A percentile compares a stretch with the other conserved stretches of the same genome.
phyloP scores from a whole-genome alignment of 202 grass and related monocot species.

The Schoenoplectus tabernaemontani region DNA sequence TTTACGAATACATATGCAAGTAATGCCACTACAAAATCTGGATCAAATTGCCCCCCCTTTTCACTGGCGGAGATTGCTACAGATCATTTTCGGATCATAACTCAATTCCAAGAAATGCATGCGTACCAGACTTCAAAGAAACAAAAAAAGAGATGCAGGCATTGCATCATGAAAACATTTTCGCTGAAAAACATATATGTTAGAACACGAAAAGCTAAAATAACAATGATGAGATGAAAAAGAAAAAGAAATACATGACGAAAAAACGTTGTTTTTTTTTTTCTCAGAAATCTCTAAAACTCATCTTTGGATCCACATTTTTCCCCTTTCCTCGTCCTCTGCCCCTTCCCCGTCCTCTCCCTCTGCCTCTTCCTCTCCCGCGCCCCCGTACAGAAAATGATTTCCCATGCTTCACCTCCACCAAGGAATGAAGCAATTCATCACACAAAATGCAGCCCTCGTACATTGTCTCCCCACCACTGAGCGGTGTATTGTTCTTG shows the following conservation, averaged over 20 bases:
- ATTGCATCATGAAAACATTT: neutral
- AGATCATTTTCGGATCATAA: neutral
- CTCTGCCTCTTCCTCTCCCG: slow-evolving; percentile 46
- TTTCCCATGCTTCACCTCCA: slow-evolving; percentile 90
- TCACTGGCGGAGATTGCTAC: neutral
- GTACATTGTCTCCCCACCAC: slow-evolving; percentile 48
- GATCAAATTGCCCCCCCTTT: neutral
- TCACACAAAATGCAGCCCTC: slow-evolving; percentile 93
- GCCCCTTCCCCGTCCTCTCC: slow-evolving; percentile 56
- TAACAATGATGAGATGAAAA: neutral
- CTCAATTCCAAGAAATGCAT: neutral
- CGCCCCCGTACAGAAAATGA: slow-evolving; percentile 51
- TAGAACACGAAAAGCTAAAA: neutral
- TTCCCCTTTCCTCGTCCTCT: slow-evolving; percentile 43
- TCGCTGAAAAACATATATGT: neutral
- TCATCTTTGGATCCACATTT: slow-evolving; percentile 83
- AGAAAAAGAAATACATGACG: neutral
- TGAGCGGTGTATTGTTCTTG: slow-evolving; percentile 82
- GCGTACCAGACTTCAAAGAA: neutral
- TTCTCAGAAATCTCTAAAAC: slow-evolving; percentile 76
- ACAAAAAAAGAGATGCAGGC: neutral
- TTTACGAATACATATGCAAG: neutral
- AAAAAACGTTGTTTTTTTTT: neutral
- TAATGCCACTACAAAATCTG: neutral
- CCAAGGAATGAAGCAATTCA: slow-evolving; percentile 78